Evolutionary conservation across 345 rosid species (phyloP).

Genomic region (Salix brachista): DNA sequence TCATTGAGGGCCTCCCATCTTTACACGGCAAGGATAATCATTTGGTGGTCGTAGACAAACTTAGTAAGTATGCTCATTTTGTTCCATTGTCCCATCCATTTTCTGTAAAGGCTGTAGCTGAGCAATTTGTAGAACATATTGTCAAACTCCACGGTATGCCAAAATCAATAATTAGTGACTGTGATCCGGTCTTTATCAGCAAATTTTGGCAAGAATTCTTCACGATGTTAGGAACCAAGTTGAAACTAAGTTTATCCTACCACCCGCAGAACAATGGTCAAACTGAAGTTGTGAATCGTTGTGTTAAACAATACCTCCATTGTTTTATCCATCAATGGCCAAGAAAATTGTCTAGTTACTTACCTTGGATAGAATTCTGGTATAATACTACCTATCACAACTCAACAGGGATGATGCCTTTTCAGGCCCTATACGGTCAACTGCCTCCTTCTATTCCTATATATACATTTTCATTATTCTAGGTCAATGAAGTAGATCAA

Average conservation of each 20-base stretch:
- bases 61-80: not conserved
- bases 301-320: not conserved
- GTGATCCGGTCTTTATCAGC: not conserved
- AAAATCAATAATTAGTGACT: fast-evolving
- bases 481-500: not conserved
- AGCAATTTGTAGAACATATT: not conserved
- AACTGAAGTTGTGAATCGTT: not conserved
- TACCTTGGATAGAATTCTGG: not conserved
- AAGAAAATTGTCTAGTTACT: no score
- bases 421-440: not conserved
- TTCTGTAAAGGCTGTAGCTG: fast-evolving
- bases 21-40: not conserved
- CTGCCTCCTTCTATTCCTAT: not conserved
- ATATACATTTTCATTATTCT: no score
- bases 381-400: not conserved
- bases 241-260: not conserved
- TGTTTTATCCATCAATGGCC: not conserved
- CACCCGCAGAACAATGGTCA: not conserved
- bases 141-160: not conserved
- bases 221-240: not conserved
- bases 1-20: not conserved
- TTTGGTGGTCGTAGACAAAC: not conserved
- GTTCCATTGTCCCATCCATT: no score
- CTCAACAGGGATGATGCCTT: not conserved
- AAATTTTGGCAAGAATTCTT: not conserved